Evolutionary conservation across 306 rosid species (phyloP).

Genomic region (Pyrus communis): DNA sequence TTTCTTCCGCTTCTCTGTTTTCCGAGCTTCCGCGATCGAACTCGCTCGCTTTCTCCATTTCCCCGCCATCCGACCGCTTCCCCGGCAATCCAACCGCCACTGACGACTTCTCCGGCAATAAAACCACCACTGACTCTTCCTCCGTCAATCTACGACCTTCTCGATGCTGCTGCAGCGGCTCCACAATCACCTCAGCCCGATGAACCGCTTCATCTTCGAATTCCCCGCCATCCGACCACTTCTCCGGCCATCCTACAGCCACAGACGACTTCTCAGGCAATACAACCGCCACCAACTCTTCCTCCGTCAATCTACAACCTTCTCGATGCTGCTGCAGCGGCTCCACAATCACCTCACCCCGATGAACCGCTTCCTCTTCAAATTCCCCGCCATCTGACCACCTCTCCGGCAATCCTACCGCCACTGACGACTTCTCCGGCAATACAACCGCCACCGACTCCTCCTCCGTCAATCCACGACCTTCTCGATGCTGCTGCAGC

Average conservation of each 20-base stretch:
- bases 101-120: neutral
- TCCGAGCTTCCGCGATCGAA: neutral
- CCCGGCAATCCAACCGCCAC: neutral
- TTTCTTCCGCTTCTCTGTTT: neutral
- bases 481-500: neutral
- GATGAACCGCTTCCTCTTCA: too few species aligned
- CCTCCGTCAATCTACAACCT: too few species aligned
- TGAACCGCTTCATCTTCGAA: too few species aligned
- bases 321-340: too few species aligned
- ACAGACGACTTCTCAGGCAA: neutral
- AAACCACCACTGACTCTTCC: neutral
- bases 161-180: too few species aligned
- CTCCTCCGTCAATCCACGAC: neutral
- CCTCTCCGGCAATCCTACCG: too few species aligned
- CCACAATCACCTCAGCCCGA: too few species aligned
- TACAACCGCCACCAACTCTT: neutral
- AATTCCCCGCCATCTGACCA: neutral
- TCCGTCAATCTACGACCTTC: too few species aligned
- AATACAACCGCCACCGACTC: neutral
- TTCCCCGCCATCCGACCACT: neutral
- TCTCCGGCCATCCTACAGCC: too few species aligned
- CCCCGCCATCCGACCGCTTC: constrained; percentile 5
- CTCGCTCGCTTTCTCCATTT: neutral
- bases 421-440: neutral
- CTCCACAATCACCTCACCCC: too few species aligned